A percentile compares a stretch with the other conserved stretches of the same genome.
phyloP scores from a whole-genome alignment of 768 basidiomycete species.

The Calvatia gigantea region DNA sequence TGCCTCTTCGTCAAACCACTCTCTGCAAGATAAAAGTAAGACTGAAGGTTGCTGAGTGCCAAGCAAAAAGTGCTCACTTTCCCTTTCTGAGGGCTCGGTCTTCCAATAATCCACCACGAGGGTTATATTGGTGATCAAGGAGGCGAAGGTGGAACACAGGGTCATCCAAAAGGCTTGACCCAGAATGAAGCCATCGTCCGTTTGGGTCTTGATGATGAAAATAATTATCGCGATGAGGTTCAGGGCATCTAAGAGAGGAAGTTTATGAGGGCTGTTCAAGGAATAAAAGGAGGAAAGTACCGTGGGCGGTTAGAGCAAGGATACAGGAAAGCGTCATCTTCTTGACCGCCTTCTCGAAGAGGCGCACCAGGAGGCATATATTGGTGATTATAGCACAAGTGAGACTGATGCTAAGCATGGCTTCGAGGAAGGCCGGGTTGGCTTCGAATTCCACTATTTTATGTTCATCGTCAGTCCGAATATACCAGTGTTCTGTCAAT shows the following conservation, averaged over 20 bases:
- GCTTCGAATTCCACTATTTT: slow-evolving; percentile 39
- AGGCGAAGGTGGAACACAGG: slow-evolving; percentile 68
- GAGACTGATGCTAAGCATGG: slow-evolving; percentile 66
- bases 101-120: slow-evolving; percentile 57
- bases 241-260: slow-evolving; percentile 51
- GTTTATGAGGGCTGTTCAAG: background rate
- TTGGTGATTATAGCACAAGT: slow-evolving; percentile 68
- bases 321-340: slow-evolving; percentile 62
- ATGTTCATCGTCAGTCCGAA: slow-evolving; percentile 45
- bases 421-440: slow-evolving; percentile 57
- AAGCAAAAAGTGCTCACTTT: background rate
- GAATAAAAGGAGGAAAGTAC: slow-evolving; percentile 32
- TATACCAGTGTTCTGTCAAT: slow-evolving; percentile 73
- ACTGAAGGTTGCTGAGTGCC: background rate
- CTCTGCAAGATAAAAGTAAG: slow-evolving; percentile 32
- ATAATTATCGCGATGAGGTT: slow-evolving; percentile 55
- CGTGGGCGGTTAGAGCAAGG: slow-evolving; percentile 65
- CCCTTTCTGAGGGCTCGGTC: slow-evolving; percentile 58
- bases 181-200: slow-evolving; percentile 67
- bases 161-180: slow-evolving; percentile 75
- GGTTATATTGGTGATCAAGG: slow-evolving; percentile 62
- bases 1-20: slow-evolving; percentile 82
- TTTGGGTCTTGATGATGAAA: slow-evolving; percentile 62
- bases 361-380: slow-evolving; percentile 60
- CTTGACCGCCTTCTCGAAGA: slow-evolving; percentile 66